Conservation (phyloP, 495 filamentous ascomycete genomes). For the Aspergillus mulundensis region DNA sequence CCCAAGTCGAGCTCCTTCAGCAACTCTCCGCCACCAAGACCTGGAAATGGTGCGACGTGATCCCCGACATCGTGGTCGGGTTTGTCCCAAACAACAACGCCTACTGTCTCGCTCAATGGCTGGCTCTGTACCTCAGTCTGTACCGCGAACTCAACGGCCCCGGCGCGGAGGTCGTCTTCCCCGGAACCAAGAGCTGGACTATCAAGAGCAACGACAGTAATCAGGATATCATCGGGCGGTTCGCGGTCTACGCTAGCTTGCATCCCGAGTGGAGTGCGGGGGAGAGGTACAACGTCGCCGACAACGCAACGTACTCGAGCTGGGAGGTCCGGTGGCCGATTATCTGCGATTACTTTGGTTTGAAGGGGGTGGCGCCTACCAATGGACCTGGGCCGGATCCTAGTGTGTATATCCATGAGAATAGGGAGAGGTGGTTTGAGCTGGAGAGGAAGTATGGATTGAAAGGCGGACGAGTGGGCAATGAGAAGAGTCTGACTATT, state of each 20-base stretch:
- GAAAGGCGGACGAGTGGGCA: not conserved
- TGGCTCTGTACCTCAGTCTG: conserved; percentile 35
- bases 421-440: conserved; percentile 3
- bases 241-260: conserved; percentile 33
- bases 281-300: conserved; percentile 31
- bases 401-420: conserved; percentile 16
- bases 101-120: conserved; percentile 37
- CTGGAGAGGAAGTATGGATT: conserved; percentile 10
- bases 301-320: conserved; percentile 20
- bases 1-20: conserved; percentile 36
- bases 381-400: conserved; percentile 25
- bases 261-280: conserved; percentile 19
- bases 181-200: conserved; percentile 25
- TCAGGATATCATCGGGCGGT: conserved; percentile 35
- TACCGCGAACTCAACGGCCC: conserved; percentile 23
- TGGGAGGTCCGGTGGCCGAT: conserved; percentile 30
- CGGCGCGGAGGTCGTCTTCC: conserved; percentile 28
- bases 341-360: conserved; percentile 28
- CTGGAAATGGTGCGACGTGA: conserved; percentile 40
- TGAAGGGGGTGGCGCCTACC: conserved; percentile 16
- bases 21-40: conserved; percentile 19
- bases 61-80: conserved; percentile 41
- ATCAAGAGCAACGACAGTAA: conserved; percentile 25
- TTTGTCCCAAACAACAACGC: conserved; percentile 39
- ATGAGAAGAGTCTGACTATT: not conserved